Evolutionary conservation across 2,329 filamentous ascomycete species (phyloP).

Genomic region (Colletotrichum tropicicola): DNA sequence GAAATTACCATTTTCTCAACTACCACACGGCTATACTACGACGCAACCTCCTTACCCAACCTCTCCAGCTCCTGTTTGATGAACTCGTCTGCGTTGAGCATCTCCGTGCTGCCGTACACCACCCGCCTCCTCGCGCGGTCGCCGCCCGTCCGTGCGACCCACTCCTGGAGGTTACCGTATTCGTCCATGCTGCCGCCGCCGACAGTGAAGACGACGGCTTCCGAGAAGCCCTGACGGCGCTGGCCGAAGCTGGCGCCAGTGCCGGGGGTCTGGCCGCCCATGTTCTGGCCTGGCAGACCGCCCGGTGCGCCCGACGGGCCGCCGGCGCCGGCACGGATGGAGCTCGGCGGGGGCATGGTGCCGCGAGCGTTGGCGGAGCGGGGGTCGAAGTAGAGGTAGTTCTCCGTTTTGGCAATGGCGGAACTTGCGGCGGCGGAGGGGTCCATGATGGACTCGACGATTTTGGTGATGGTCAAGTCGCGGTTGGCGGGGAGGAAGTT

Average conservation of each 20-base stretch:
- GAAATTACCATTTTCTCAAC: background rate
- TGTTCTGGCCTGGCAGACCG: constrained; percentile 53
- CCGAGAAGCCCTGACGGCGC: constrained; percentile 85
- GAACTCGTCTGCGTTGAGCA: constrained; percentile 75
- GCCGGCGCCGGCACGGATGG: constrained; percentile 57
- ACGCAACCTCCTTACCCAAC: constrained; percentile 65
- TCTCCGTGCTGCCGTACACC: constrained; percentile 93
- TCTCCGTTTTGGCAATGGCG: constrained; percentile 94
- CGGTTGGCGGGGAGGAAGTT: constrained; percentile 97
- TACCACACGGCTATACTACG: constrained; percentile 24
- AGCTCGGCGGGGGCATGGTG: constrained; percentile 84
- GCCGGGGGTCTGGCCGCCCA: constrained; percentile 61
- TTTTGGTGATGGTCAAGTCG: constrained; percentile 96
- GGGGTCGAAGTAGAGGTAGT: constrained; percentile 97
- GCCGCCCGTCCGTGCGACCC: constrained; percentile 81
- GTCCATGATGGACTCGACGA: constrained; percentile 98
- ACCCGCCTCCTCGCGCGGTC: constrained; percentile 78
- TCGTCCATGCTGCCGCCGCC: constrained; percentile 99
- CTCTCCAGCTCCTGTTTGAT: constrained; percentile 70
- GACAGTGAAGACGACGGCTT: constrained; percentile 93
- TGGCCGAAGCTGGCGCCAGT: constrained; percentile 90
- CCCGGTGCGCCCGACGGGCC: constrained; percentile 51
- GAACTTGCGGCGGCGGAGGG: constrained; percentile 88
- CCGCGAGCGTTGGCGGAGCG: constrained; percentile 92
- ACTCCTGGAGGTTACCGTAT: constrained; percentile 96